Percentiles rank a stretch among this genome's conserved stretches.
phyloP scores from a whole-genome alignment of 2,329 filamentous ascomycete genomes.

The Trichoderma arundinaceum region DNA sequence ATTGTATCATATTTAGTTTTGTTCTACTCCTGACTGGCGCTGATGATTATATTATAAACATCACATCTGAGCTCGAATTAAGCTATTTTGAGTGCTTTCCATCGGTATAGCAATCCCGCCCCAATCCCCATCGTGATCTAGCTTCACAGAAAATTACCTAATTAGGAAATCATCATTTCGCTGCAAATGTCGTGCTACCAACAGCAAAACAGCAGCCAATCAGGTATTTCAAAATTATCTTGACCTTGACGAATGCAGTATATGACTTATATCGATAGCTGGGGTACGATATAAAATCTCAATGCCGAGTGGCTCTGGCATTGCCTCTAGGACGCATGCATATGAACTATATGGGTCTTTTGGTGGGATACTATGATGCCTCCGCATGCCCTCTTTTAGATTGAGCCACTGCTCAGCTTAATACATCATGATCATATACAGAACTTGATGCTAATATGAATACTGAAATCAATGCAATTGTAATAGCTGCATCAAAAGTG shows the following conservation, averaged over 20 bases:
- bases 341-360: background rate
- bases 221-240: background rate
- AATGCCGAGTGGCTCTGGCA: background rate
- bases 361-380: background rate
- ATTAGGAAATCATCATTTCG: background rate
- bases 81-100: background rate
- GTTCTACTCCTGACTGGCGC: no score
- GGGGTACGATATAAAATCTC: no score
- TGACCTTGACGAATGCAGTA: background rate
- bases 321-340: background rate
- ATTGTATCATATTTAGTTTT: no score
- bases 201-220: background rate
- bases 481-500: background rate
- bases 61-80: background rate
- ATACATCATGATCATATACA: background rate
- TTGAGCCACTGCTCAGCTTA: background rate
- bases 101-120: background rate
- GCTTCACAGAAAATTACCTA: slow-evolving; percentile 20
- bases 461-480: background rate
- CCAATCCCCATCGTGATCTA: background rate
- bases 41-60: no score
- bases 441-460: no score
- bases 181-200: slow-evolving; percentile 20
- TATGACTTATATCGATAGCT: background rate
- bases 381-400: background rate